A percentile compares a stretch with the other conserved stretches of the same genome.
Conservation (phyloP, 2,329 filamentous ascomycete species). For the Trichophyton mentagrophytes region DNA sequence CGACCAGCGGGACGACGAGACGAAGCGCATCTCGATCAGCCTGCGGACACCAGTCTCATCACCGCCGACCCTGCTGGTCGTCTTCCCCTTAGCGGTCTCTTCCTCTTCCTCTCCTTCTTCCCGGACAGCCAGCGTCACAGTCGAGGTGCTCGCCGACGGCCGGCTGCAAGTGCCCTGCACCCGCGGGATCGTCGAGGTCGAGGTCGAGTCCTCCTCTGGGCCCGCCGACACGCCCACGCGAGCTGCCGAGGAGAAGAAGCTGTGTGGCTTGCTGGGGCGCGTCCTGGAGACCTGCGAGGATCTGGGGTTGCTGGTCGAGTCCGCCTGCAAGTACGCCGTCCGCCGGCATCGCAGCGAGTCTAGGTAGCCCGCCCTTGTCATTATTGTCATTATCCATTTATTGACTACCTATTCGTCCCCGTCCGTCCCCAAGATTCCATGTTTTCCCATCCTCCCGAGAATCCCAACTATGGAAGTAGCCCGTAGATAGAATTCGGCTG, state of each 20-base stretch:
- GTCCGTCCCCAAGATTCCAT: no score
- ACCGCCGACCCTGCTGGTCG: slow-evolving; percentile 10
- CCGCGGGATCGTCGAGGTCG: not conserved
- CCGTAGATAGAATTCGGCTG: not conserved
- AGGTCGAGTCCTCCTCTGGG: not conserved
- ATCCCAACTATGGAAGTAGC: not conserved
- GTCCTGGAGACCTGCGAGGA: slow-evolving; percentile 35
- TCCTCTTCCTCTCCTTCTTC: not conserved
- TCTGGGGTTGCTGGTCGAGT: slow-evolving; percentile 33
- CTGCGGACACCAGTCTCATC: slow-evolving; percentile 10
- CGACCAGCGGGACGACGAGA: not conserved
- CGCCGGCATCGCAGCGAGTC: not conserved
- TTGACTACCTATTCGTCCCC: no score
- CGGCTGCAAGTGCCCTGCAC: slow-evolving; percentile 9
- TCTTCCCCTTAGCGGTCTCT: slow-evolving; percentile 1
- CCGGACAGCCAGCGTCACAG: not conserved
- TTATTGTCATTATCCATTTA: no score
- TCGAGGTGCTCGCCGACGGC: not conserved
- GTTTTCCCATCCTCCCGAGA: no score
- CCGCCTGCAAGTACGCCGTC: slow-evolving; percentile 27
- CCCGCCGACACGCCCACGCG: not conserved
- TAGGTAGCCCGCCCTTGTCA: no score
- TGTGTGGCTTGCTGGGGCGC: slow-evolving; percentile 26
- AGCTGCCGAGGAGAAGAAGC: slow-evolving; percentile 8
- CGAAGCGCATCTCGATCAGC: not conserved